phyloP scores from a whole-genome alignment of 2,329 filamentous ascomycete genomes.

The Sporothrix brunneoviolacea region DNA sequence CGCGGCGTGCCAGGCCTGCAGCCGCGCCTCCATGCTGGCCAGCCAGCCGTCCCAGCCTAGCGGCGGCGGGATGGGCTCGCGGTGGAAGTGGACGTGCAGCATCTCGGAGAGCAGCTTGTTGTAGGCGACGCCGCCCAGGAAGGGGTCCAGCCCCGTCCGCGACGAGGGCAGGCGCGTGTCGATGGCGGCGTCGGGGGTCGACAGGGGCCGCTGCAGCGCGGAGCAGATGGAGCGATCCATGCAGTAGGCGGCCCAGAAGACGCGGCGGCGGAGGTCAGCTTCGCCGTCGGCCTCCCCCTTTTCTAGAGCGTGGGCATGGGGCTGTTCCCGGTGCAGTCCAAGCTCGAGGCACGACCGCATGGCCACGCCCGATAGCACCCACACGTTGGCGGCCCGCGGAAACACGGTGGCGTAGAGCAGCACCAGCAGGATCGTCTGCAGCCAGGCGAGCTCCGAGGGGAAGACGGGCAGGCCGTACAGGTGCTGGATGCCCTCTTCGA shows the following conservation, averaged over 20 bases:
- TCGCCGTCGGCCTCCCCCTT: background rate
- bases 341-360: conserved; percentile 18
- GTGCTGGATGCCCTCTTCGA: conserved; percentile 28
- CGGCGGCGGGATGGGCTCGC: conserved; percentile 10
- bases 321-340: conserved; percentile 12
- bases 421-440: conserved; percentile 16
- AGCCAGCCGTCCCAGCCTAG: conserved; percentile 16
- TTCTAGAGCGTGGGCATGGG: background rate
- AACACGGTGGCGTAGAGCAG: conserved; percentile 17
- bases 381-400: conserved; percentile 17
- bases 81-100: conserved; percentile 16
- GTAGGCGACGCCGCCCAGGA: conserved; percentile 11
- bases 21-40: conserved; percentile 11
- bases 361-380: conserved; percentile 18
- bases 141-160: conserved; percentile 1
- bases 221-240: conserved; percentile 18
- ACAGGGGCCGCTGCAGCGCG: conserved; percentile 15
- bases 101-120: conserved; percentile 15
- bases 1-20: conserved; percentile 10
- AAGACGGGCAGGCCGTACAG: conserved; percentile 24
- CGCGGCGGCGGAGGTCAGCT: conserved; percentile 11
- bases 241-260: conserved; percentile 18
- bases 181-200: conserved; percentile 14
- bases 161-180: conserved; percentile 9
- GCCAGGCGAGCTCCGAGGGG: conserved; percentile 19